Evolutionary conservation across 2,329 filamentous ascomycete genomes (phyloP).

Genomic region (Pseudogymnoascus sp.): DNA sequence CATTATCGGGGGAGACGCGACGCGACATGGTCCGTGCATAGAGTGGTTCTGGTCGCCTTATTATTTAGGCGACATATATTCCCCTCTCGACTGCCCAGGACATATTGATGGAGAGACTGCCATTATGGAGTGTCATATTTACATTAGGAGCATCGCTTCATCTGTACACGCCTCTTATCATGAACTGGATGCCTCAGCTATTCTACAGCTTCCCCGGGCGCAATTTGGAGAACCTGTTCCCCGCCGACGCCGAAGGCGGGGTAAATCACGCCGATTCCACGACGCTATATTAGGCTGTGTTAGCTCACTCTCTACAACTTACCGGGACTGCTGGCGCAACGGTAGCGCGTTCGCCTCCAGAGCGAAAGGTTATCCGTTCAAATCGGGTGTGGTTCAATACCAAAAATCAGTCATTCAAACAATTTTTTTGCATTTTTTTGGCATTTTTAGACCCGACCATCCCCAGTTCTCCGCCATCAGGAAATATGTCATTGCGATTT

Average conservation of each 20-base stretch:
- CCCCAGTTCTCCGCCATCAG: not conserved
- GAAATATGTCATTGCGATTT: not conserved
- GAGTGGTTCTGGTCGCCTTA: not conserved
- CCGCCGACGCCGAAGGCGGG: not conserved
- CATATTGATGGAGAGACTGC: not conserved
- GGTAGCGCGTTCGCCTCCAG: conserved; percentile 11
- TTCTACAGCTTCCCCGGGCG: not conserved
- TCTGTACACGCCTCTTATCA: not conserved
- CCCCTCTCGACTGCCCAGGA: not conserved
- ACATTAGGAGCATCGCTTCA: not conserved
- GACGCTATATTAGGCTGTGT: not conserved
- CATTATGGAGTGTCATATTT: not conserved
- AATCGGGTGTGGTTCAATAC: conserved; percentile 12
- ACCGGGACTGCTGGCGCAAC: conserved; percentile 11
- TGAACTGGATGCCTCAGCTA: not conserved
- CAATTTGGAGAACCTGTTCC: not conserved
- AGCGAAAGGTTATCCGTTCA: conserved; percentile 12
- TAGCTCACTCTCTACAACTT: not conserved
- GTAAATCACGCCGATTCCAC: not conserved
- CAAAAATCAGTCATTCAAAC: not conserved
- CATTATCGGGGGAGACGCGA: conserved; percentile 1
- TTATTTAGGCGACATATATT: not conserved
- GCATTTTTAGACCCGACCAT: too few relatives aligned
- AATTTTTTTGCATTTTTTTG: not conserved
- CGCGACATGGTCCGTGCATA: conserved; percentile 4